These are phyloP conservation scores for Posidonia australis DNA, from an alignment of 106 monocot genomes.

Conservation along the genomic window DNA sequence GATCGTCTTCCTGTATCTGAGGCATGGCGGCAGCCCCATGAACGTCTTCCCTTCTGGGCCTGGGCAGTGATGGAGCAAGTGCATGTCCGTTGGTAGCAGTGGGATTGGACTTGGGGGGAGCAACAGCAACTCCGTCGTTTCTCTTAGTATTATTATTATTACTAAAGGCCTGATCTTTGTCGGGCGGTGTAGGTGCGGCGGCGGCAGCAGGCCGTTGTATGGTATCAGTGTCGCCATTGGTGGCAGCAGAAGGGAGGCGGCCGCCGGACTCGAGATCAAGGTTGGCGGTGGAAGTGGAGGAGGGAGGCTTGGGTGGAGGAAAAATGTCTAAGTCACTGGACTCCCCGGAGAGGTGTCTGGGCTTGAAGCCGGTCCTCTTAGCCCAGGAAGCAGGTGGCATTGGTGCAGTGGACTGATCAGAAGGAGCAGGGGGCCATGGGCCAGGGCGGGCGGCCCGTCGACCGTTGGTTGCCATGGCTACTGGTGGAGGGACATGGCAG, in stretches of 20 bases:
- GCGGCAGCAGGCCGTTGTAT: background rate
- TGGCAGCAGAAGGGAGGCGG: slow-evolving; percentile 20
- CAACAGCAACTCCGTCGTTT: slow-evolving; percentile 19
- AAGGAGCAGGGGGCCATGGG: slow-evolving; percentile 31
- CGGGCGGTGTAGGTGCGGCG: background rate
- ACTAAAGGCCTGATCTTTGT: background rate
- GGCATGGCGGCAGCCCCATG: slow-evolving; percentile 20
- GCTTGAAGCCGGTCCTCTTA: slow-evolving; percentile 69
- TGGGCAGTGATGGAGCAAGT: background rate
- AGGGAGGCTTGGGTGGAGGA: slow-evolving; percentile 19
- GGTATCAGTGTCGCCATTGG: background rate
- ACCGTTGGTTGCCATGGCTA: slow-evolving; percentile 13
- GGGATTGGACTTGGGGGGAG: background rate
- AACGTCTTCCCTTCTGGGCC: background rate
- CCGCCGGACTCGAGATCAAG: background rate
- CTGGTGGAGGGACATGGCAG: too few species aligned
- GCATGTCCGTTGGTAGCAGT: background rate
- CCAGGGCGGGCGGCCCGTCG: slow-evolving; percentile 46
- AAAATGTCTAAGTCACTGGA: slow-evolving; percentile 37
- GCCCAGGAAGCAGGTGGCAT: slow-evolving; percentile 71
- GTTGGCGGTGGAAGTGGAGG: slow-evolving; percentile 1
- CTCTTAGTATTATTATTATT: slow-evolving; percentile 25
- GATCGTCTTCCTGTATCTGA: slow-evolving; percentile 44
- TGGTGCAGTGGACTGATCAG: slow-evolving; percentile 2
- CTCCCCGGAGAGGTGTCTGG: slow-evolving; percentile 38